Conservation (phyloP, 2,329 filamentous ascomycete genomes). For the Geosmithia putterillii region DNA sequence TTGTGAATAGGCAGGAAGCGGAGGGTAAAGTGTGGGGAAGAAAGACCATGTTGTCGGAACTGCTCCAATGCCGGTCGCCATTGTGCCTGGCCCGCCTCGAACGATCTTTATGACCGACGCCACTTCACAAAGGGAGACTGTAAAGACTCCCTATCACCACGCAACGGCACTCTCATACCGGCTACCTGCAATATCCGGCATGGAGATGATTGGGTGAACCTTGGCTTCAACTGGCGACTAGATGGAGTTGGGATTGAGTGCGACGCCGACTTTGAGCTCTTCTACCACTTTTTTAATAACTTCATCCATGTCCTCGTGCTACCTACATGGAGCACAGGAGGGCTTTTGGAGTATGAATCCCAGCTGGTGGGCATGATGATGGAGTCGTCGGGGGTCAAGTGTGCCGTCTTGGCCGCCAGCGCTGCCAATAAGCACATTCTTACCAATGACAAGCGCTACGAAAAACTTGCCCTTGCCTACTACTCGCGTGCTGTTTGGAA, state of each 20-base stretch:
- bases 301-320: slow-evolving; percentile 3
- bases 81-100: slow-evolving; percentile 4
- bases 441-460: slow-evolving; percentile 1
- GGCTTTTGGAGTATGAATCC: slow-evolving; percentile 3
- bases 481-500: slow-evolving; percentile 4
- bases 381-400: slow-evolving; percentile 4
- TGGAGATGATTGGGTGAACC: background rate
- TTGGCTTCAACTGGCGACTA: background rate
- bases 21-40: slow-evolving; percentile 5
- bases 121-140: background rate
- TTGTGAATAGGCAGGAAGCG: slow-evolving; percentile 5
- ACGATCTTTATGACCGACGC: slow-evolving; percentile 4
- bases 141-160: background rate
- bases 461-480: slow-evolving; percentile 2
- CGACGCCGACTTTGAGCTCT: slow-evolving; percentile 3
- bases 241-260: background rate
- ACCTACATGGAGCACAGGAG: slow-evolving; percentile 3
- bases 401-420: slow-evolving; percentile 3
- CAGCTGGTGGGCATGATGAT: slow-evolving; percentile 5
- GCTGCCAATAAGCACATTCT: slow-evolving; percentile 5
- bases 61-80: slow-evolving; percentile 1
- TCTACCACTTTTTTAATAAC: slow-evolving; percentile 5
- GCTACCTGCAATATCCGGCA: too few species aligned
- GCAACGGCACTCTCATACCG: background rate
- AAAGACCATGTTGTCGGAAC: slow-evolving; percentile 5